Evolutionary conservation across 2,329 filamentous ascomycete species (phyloP).

Genomic region (Aaosphaeria arxii): DNA sequence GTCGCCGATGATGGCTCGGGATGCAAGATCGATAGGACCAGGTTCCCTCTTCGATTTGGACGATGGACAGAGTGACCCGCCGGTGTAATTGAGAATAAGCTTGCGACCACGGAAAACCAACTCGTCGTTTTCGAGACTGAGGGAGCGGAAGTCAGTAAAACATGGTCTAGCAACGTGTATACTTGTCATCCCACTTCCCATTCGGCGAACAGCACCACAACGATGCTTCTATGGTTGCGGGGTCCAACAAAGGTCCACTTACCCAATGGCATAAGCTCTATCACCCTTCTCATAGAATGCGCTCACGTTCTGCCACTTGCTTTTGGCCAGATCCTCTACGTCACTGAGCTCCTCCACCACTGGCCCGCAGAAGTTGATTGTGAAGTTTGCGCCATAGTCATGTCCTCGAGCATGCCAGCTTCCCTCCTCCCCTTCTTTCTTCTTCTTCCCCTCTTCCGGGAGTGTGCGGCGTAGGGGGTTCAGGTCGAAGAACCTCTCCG

Average conservation of each 20-base stretch:
- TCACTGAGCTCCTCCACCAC: slow-evolving; percentile 66
- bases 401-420: slow-evolving; percentile 67
- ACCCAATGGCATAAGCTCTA: slow-evolving; percentile 74
- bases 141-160: neutral
- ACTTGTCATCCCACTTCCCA: too few relatives aligned
- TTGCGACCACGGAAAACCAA: slow-evolving; percentile 65
- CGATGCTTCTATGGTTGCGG: too few relatives aligned
- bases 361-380: slow-evolving; percentile 74
- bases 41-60: slow-evolving; percentile 7
- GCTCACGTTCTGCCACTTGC: slow-evolving; percentile 69
- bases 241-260: slow-evolving; percentile 30
- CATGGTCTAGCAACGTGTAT: too few relatives aligned
- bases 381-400: slow-evolving; percentile 80
- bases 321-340: slow-evolving; percentile 62
- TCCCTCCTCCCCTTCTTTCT: slow-evolving; percentile 56
- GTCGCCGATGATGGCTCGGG: slow-evolving; percentile 41
- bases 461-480: slow-evolving; percentile 54
- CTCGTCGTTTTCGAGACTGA: slow-evolving; percentile 54
- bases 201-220: too few relatives aligned
- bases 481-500: slow-evolving; percentile 62
- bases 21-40: neutral
- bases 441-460: slow-evolving; percentile 41
- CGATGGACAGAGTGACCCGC: slow-evolving; percentile 47
- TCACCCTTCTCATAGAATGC: slow-evolving; percentile 69
- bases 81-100: slow-evolving; percentile 51